Evolutionary conservation across 2,329 filamentous ascomycete species (phyloP).

Genomic region (Trichophaea hybrida): DNA sequence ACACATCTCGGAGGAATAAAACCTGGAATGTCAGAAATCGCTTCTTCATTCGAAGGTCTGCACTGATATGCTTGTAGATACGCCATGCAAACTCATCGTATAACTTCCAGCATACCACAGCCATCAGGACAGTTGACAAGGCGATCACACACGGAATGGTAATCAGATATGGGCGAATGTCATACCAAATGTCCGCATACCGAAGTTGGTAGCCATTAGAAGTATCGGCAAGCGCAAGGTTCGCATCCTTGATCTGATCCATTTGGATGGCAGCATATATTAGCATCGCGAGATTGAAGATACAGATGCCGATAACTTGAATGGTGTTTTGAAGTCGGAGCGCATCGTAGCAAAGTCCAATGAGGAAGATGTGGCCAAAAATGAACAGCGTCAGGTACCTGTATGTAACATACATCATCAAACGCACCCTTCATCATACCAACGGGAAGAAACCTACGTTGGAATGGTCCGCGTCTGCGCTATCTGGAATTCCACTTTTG

Average conservation of each 20-base stretch:
- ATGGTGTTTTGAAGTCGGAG: constrained; percentile 94
- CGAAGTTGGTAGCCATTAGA: constrained; percentile 5
- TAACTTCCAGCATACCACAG: constrained; percentile 76
- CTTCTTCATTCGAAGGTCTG: constrained; percentile 91
- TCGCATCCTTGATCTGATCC: constrained; percentile 70
- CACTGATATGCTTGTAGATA: constrained; percentile 97
- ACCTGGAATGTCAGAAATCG: constrained; percentile 95
- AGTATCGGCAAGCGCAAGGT: constrained; percentile 33
- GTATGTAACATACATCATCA: constrained; percentile 1
- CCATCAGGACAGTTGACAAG: constrained; percentile 56
- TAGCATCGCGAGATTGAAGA: constrained; percentile 81
- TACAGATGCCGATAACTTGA: constrained; percentile 86
- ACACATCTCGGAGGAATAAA: constrained; percentile 27
- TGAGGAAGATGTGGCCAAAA: constrained; percentile 87
- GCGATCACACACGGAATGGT: constrained; percentile 76
- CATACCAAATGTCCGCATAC: constrained; percentile 45
- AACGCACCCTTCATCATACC: background rate
- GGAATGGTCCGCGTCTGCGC: constrained; percentile 61
- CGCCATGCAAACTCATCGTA: constrained; percentile 99
- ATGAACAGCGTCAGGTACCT: constrained; percentile 70
- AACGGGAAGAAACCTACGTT: constrained; percentile 45
- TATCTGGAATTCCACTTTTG: constrained; percentile 23
- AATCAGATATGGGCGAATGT: constrained; percentile 62
- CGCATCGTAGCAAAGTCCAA: constrained; percentile 84
- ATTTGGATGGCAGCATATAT: constrained; percentile 89